Evolutionary conservation across 805 yeast species (phyloP).

Genomic region (Saturnispora dispora): DNA sequence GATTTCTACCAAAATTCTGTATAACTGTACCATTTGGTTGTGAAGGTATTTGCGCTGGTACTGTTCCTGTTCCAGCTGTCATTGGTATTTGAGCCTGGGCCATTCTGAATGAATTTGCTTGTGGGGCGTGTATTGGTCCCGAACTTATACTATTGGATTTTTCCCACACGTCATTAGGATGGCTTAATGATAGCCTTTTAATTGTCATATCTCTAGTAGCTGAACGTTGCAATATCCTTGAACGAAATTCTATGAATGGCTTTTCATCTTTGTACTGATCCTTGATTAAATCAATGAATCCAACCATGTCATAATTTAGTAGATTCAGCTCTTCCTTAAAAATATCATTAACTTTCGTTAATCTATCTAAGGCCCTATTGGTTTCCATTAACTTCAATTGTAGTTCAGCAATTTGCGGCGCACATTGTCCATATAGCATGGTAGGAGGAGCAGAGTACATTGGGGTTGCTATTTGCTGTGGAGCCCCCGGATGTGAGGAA

Average conservation of each 20-base stretch:
- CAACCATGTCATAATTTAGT: conserved; percentile 45
- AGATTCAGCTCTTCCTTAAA: conserved; percentile 39
- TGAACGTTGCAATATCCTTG: conserved; percentile 24
- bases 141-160: not conserved
- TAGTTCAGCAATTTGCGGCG: conserved; percentile 1
- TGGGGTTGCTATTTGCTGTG: not conserved
- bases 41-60: not conserved
- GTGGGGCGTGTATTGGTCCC: not conserved
- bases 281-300: conserved; percentile 35
- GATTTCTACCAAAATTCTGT: conserved; percentile 13
- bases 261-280: conserved; percentile 13
- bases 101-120: not conserved
- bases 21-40: not conserved
- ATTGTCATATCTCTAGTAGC: conserved; percentile 27
- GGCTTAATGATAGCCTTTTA: conserved; percentile 15
- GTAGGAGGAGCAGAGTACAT: not conserved
- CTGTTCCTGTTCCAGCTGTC: conserved; percentile 4
- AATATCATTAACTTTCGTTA: conserved; percentile 39
- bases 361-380: conserved; percentile 18
- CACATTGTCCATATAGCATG: not conserved
- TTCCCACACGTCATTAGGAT: conserved; percentile 5
- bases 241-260: conserved; percentile 20
- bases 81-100: not conserved
- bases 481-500: not conserved
- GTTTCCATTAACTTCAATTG: conserved; percentile 2